Conservation (phyloP, 1,284 basidiomycete genomes). For the Athelia psychrophila region DNA sequence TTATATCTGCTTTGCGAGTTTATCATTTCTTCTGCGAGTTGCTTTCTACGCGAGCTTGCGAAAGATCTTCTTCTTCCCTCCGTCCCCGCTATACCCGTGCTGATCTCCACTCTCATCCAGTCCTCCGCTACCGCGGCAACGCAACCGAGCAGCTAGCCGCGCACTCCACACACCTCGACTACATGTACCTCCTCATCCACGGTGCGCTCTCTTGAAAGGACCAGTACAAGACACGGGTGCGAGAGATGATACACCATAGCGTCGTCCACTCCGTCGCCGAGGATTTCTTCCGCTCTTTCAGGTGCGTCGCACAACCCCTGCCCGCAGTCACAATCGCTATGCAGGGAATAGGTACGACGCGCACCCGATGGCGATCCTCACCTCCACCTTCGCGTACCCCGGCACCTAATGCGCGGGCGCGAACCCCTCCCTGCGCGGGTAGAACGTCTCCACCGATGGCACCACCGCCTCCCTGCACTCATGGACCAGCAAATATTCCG, state of each 20-base stretch:
- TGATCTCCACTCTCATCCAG: constrained; percentile 33
- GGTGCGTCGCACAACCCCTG: too few relatives aligned
- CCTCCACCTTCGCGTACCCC: constrained; percentile 80
- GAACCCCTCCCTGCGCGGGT: constrained; percentile 79
- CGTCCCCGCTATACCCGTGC: constrained; percentile 73
- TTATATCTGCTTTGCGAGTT: too few relatives aligned
- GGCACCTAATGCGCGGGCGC: constrained; percentile 84
- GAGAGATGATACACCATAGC: constrained; percentile 74
- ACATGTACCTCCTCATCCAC: constrained; percentile 84
- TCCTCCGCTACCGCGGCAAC: constrained; percentile 78
- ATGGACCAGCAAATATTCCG: constrained; percentile 92
- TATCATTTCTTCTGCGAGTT: too few relatives aligned
- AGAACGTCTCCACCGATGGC: constrained; percentile 77
- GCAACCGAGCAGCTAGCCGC: constrained; percentile 87
- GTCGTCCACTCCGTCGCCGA: constrained; percentile 78
- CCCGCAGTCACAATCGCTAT: too few relatives aligned
- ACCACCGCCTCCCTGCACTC: constrained; percentile 64
- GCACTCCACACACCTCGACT: constrained; percentile 77
- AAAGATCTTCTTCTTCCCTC: too few relatives aligned
- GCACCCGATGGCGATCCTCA: constrained; percentile 87
- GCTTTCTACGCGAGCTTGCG: too few relatives aligned
- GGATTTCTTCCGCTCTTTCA: constrained; percentile 77
- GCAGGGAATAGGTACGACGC: constrained; percentile 80
- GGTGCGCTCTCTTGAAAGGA: constrained; percentile 70
- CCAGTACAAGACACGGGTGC: constrained; percentile 64